A percentile compares a stretch with the other conserved stretches of the same genome.
Evolutionary conservation across 345 rosid species (phyloP).

Genomic region (Eucalyptus polyanthemos): DNA sequence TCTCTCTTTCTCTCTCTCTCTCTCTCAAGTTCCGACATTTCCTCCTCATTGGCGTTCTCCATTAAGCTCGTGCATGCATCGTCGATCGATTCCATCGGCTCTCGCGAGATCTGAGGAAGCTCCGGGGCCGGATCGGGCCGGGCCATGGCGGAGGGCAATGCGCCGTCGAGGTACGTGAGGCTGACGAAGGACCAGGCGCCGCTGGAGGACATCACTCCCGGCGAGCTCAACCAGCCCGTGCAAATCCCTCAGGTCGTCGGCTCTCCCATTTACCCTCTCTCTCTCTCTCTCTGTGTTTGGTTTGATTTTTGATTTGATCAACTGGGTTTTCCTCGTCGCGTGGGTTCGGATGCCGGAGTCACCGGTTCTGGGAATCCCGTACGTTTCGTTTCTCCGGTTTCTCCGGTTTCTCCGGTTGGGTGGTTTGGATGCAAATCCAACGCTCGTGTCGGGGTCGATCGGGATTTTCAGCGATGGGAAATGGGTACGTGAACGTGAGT

Average conservation of each 20-base stretch:
- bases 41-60: neutral
- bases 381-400: neutral
- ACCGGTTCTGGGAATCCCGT: neutral
- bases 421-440: neutral
- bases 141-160: slow-evolving; percentile 49
- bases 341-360: neutral
- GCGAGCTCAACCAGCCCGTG: slow-evolving; percentile 94
- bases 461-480: neutral
- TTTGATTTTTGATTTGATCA: neutral
- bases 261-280: neutral
- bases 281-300: neutral
- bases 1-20: neutral
- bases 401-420: neutral
- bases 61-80: neutral
- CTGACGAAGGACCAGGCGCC: slow-evolving; percentile 54
- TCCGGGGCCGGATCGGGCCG: neutral
- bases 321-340: neutral
- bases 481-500: neutral
- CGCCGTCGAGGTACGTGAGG: slow-evolving; percentile 52
- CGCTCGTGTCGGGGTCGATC: neutral
- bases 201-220: slow-evolving; percentile 60
- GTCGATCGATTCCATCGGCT: neutral
- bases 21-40: neutral
- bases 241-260: slow-evolving; percentile 59
- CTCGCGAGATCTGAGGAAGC: neutral